Percentiles rank a stretch among this genome's conserved stretches.
Evolutionary conservation across 306 rosid species (phyloP).

Genomic region (Luffa acutangula): DNA sequence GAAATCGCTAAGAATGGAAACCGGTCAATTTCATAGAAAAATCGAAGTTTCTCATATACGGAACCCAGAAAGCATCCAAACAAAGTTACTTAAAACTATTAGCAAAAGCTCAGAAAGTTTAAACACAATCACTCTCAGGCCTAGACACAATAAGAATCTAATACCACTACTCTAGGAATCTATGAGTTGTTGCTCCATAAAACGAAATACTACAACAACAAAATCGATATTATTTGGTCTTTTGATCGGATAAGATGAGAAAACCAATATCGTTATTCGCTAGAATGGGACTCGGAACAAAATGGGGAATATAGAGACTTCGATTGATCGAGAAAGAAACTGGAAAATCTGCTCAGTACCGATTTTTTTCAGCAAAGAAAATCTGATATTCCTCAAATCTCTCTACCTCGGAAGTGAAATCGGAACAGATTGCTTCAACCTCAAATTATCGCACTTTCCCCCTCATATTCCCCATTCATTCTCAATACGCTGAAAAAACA

Average conservation of each 20-base stretch:
- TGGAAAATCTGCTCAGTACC: not conserved
- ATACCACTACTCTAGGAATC: not conserved
- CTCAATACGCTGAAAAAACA: no score
- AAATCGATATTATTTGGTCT: no score
- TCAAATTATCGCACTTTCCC: not conserved
- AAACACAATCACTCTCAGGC: not conserved
- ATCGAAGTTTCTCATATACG: not conserved
- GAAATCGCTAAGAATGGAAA: not conserved
- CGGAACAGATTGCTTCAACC: not conserved
- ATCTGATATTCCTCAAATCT: not conserved
- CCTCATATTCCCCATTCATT: not conserved
- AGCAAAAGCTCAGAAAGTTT: not conserved
- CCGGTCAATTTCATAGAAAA: not conserved
- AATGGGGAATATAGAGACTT: not conserved
- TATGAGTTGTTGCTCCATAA: not conserved
- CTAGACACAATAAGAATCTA: not conserved
- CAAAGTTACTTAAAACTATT: not conserved
- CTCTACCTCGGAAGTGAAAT: not conserved
- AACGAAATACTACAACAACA: not conserved
- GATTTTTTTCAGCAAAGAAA: not conserved
- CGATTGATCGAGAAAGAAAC: not conserved
- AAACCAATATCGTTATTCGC: not conserved
- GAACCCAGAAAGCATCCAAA: slow-evolving; percentile 1
- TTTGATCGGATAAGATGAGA: not conserved
- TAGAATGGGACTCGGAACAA: not conserved